phyloP scores from a whole-genome alignment of 164 flowering plant genomes.

The Nelumbo lutea region DNA sequence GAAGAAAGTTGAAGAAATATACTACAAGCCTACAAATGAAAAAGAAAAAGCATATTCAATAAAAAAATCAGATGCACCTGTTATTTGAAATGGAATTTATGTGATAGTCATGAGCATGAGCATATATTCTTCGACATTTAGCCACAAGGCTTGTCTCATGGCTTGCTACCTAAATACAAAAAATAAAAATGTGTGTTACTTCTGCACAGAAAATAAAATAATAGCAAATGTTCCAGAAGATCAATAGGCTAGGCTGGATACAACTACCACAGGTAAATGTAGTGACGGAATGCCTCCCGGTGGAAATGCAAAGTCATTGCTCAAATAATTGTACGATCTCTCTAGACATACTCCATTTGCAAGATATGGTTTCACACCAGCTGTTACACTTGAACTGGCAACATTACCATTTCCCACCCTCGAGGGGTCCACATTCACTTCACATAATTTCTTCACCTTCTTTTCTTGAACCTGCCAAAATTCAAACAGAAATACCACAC shows the following conservation, averaged over 20 bases:
- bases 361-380: constrained; percentile 36
- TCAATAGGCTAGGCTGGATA: constrained; percentile 27
- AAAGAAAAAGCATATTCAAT: neutral
- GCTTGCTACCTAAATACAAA: constrained; percentile 61
- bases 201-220: neutral
- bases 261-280: constrained; percentile 94
- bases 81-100: constrained; percentile 97
- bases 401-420: constrained; percentile 21
- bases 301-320: constrained; percentile 64
- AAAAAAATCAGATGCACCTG: constrained; percentile 46
- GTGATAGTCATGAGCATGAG: constrained; percentile 99
- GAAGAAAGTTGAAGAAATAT: neutral
- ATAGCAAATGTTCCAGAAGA: neutral
- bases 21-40: neutral
- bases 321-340: constrained; percentile 33
- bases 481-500: neutral
- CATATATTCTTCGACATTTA: constrained; percentile 94
- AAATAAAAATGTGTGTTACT: constrained; percentile 6
- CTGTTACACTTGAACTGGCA: constrained; percentile 48
- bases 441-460: constrained; percentile 44
- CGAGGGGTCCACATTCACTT: constrained; percentile 34
- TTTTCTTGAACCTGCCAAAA: constrained; percentile 44
- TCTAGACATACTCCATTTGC: constrained; percentile 75
- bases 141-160: constrained; percentile 77
- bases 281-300: constrained; percentile 76